Conservation (phyloP, 2,329 filamentous ascomycete species). For the Ilyonectria destructans region DNA sequence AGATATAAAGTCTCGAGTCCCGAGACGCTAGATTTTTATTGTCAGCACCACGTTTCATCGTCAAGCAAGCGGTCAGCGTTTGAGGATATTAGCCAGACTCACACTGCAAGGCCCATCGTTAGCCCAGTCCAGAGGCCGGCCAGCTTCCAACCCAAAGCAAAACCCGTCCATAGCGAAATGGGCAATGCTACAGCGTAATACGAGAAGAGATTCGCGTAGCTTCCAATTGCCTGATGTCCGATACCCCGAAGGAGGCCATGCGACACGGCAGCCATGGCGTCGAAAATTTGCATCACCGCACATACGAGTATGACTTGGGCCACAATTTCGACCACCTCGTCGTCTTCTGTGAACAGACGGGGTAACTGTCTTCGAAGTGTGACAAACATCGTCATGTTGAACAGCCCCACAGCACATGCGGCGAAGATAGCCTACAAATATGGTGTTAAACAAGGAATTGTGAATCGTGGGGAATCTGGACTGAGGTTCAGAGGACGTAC, state of each 20-base stretch:
- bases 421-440: conserved; percentile 68
- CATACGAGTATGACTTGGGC: conserved; percentile 81
- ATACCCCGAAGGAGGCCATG: conserved; percentile 89
- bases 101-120: conserved; percentile 78
- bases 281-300: conserved; percentile 91
- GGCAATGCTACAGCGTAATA: conserved; percentile 91
- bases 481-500: conserved; percentile 55
- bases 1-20: conserved; percentile 40
- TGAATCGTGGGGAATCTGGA: background rate
- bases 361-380: conserved; percentile 80
- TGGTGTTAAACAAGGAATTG: background rate
- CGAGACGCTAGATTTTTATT: conserved; percentile 30
- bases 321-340: conserved; percentile 76
- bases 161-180: conserved; percentile 82
- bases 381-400: conserved; percentile 81
- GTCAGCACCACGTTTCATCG: background rate
- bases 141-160: conserved; percentile 82
- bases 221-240: conserved; percentile 87
- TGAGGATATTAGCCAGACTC: conserved; percentile 48
- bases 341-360: conserved; percentile 79
- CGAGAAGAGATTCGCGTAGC: conserved; percentile 87
- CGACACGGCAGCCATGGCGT: conserved; percentile 82
- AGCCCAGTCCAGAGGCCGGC: conserved; percentile 87
- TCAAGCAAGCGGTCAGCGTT: fast-evolving
- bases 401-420: conserved; percentile 77